Base-by-base conservation (phyloP, 441 rosid genomes). In the Rhodomyrtus psidioides region DNA sequence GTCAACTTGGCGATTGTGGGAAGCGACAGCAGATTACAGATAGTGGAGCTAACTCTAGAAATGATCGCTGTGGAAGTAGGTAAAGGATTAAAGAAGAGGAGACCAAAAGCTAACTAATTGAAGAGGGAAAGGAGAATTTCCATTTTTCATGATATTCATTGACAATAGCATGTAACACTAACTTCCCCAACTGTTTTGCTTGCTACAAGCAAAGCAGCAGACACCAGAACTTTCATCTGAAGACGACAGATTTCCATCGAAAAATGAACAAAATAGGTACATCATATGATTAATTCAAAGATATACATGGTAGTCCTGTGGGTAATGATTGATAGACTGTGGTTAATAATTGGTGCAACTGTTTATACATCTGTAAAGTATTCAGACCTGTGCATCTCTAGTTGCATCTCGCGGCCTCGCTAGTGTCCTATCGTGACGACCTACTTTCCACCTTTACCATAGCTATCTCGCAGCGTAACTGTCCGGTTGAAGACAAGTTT, bases 401-500 rank as follows among this genome's bases (percentile, higher is more conserved):
- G 9, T n/a, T 15, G 21, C 39, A 39, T 54, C 51, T 27, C 7
- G 2, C 13, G 21, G n/a, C 17, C 82, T 12, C 4, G 70, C 81
- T 60, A 39, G 65, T 12, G 82, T 44, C 76, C 76, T 53, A 74
- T 30, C 79, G 46, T 60, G 54, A 49, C 34, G 15, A n/a, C 28
- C 87, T 91, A 94, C 90, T 94, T 96, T 83, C 95, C 95, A 81
- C 87, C 91, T 89, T 96, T 97, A 34, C 92, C 86, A 27, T 91
- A 95, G 90, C 94, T 91, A 84, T 97, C 99, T 85, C 92, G 92
- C 59, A 97, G 92, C 0, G 99, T 97, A 59, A 95, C 98, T 0
- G 97, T 97, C 87, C 98, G 92, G 86, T 96, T 95, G 88, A 97
- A 97, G 42, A 96, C 94, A 6, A 94, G 97, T 59, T 92, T 96